Percentiles rank a stretch among this genome's conserved stretches.
Conservation (phyloP, 148 eudicot genomes). For the Heliosperma pusillum region DNA sequence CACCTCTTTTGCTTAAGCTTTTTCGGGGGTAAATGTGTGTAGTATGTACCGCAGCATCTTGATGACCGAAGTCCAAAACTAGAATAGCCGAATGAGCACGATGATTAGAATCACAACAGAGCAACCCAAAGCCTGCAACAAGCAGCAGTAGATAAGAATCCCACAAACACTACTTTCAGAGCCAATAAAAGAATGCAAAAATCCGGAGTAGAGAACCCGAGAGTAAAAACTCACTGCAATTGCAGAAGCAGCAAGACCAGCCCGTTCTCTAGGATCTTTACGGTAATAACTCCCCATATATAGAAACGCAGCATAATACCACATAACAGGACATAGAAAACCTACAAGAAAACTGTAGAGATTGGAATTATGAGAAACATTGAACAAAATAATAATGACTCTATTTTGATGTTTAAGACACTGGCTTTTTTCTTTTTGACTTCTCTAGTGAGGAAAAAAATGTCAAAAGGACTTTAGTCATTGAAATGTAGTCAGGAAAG, state of each 20-base stretch:
- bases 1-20: slow-evolving; percentile 10
- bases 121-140: slow-evolving; percentile 72
- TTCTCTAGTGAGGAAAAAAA: no score
- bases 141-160: not conserved
- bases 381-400: not conserved
- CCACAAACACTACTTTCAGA: not conserved
- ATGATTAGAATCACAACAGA: slow-evolving; percentile 58
- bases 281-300: slow-evolving; percentile 83
- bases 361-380: not conserved
- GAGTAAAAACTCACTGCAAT: slow-evolving; percentile 49
- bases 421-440: no score
- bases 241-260: slow-evolving; percentile 96
- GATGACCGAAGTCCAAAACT: slow-evolving; percentile 8
- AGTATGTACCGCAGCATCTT: slow-evolving; percentile 13
- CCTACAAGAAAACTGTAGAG: slow-evolving; percentile 68
- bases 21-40: slow-evolving; percentile 7
- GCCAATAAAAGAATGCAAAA: not conserved
- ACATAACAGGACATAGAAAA: slow-evolving; percentile 63
- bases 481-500: not conserved
- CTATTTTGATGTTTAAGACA: no score
- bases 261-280: slow-evolving; percentile 96
- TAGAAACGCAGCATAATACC: slow-evolving; percentile 82
- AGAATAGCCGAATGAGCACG: slow-evolving; percentile 37
- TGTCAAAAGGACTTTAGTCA: no score
- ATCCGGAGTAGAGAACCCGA: not conserved